Conservation (phyloP, 805 yeast species). For the Sungouiella thailandica region DNA sequence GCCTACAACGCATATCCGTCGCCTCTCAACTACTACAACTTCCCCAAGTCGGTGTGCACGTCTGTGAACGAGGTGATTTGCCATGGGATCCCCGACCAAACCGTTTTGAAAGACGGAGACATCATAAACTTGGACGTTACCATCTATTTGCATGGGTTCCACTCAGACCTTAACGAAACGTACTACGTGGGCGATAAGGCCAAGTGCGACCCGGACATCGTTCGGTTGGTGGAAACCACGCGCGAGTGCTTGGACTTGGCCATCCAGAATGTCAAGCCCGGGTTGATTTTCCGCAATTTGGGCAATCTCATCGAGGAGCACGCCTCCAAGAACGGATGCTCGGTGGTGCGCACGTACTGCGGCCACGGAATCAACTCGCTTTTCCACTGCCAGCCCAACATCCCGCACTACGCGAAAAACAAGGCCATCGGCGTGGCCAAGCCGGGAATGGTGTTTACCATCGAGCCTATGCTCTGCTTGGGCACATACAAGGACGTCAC, state of each 20-base stretch:
- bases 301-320: constrained; percentile 87
- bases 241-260: constrained; percentile 85
- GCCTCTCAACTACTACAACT: constrained; percentile 89
- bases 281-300: constrained; percentile 76
- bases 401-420: constrained; percentile 92
- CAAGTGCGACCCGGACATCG: constrained; percentile 69
- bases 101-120: constrained; percentile 87
- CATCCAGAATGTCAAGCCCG: constrained; percentile 84
- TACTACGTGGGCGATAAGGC: constrained; percentile 94
- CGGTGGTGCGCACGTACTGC: constrained; percentile 85
- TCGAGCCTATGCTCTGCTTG: constrained; percentile 93
- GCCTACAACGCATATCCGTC: constrained; percentile 92
- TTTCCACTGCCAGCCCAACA: constrained; percentile 89
- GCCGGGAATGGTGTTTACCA: constrained; percentile 95
- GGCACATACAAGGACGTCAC: constrained; percentile 75
- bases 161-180: constrained; percentile 93
- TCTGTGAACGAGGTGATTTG: constrained; percentile 94
- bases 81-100: constrained; percentile 94
- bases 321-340: constrained; percentile 71
- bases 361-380: constrained; percentile 89
- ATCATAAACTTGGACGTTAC: constrained; percentile 89
- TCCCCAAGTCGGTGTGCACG: constrained; percentile 88
- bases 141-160: constrained; percentile 80
- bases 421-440: constrained; percentile 91
- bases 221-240: constrained; percentile 81